Conservation (phyloP, 139 green algal genomes). For the Nannochloris sp. region DNA sequence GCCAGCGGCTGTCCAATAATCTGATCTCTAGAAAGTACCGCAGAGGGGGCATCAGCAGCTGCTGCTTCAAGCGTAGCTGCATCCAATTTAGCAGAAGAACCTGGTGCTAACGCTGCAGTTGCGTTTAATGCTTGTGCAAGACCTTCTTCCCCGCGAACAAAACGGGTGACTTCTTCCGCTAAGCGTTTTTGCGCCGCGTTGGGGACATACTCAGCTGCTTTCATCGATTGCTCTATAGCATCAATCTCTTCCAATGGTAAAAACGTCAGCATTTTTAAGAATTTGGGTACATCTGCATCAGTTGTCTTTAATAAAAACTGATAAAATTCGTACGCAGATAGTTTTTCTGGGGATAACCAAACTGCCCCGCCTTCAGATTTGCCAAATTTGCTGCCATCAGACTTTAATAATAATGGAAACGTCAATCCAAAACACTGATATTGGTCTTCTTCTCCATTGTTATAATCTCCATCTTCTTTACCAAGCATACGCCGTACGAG, state of each 20-base stretch:
- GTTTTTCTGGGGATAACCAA: constrained; percentile 77
- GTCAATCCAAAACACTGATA: constrained; percentile 72
- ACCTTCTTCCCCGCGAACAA: constrained; percentile 92
- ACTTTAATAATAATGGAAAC: constrained; percentile 83
- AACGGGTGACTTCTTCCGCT: constrained; percentile 89
- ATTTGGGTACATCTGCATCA: constrained; percentile 33
- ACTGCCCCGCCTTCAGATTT: constrained; percentile 89
- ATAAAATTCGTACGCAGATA: constrained; percentile 98
- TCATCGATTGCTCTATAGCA: constrained; percentile 51
- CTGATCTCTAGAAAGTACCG: constrained; percentile 29
- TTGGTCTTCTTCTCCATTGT: background rate
- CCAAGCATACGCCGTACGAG: constrained; percentile 69
- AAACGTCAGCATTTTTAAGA: constrained; percentile 95
- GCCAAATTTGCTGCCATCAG: constrained; percentile 93
- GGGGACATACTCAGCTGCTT: constrained; percentile 53
- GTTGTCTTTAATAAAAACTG: constrained; percentile 79
- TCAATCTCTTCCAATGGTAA: constrained; percentile 77
- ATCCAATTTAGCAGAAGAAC: constrained; percentile 72
- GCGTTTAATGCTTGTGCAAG: constrained; percentile 77
- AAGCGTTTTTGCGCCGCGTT: constrained; percentile 84
- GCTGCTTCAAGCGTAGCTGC: constrained; percentile 67
- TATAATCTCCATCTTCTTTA: background rate
- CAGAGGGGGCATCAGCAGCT: constrained; percentile 61
- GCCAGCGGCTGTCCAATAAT: constrained; percentile 57
- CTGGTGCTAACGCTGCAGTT: constrained; percentile 78